Conservation (phyloP, 495 filamentous ascomycete genomes). For the Daldinia loculata region DNA sequence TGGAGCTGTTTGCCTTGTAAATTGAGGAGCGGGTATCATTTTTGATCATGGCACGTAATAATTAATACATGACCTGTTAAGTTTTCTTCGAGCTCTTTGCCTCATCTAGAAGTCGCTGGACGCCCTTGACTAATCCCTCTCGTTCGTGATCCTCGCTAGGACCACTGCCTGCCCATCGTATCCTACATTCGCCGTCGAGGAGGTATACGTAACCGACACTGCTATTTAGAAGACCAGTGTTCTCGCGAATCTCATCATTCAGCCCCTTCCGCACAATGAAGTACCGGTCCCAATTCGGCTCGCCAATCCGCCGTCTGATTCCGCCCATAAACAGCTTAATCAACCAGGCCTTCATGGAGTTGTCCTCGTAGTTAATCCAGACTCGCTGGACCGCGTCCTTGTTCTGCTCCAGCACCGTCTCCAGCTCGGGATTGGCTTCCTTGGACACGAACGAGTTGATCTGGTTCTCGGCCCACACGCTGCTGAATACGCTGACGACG, state of each 20-base stretch:
- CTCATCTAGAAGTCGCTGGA: constrained; percentile 74
- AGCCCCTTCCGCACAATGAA: constrained; percentile 86
- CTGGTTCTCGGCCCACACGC: constrained; percentile 85
- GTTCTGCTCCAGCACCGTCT: constrained; percentile 57
- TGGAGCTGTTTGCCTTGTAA: neutral
- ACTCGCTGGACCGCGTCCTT: constrained; percentile 70
- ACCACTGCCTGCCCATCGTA: constrained; percentile 96
- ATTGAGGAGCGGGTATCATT: constrained; percentile 35
- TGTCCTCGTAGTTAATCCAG: constrained; percentile 87
- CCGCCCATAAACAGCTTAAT: constrained; percentile 72
- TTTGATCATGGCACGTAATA: constrained; percentile 14
- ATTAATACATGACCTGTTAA: constrained; percentile 21
- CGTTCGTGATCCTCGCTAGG: constrained; percentile 72
- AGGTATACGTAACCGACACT: constrained; percentile 96
- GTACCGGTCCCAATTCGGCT: constrained; percentile 74
- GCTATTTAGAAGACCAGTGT: constrained; percentile 82
- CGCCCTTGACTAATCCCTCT: constrained; percentile 72
- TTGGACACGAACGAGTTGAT: constrained; percentile 71
- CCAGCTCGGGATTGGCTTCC: constrained; percentile 71
- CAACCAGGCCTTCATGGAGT: constrained; percentile 75
- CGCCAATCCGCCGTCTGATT: constrained; percentile 63
- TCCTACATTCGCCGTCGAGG: constrained; percentile 84
- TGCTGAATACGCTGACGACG: constrained; percentile 81
- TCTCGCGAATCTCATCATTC: constrained; percentile 73
- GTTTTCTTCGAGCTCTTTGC: constrained; percentile 35